Percentiles rank a stretch among this genome's conserved stretches.
Conservation (phyloP, 805 yeast species). For the Starmerella cellae region DNA sequence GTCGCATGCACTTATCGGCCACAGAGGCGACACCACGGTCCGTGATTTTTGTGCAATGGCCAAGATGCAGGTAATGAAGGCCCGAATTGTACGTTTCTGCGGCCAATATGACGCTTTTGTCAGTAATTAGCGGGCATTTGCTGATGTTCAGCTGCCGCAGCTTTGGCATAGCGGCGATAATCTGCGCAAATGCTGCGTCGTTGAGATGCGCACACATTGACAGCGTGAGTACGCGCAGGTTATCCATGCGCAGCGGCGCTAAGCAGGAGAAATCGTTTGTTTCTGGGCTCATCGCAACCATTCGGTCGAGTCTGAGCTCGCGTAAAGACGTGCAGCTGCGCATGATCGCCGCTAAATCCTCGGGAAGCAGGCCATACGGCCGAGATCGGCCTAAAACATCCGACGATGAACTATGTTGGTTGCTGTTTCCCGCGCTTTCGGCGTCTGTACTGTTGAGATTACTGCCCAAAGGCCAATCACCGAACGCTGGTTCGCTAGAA, state of each 20-base stretch:
- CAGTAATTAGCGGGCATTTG: constrained; percentile 78
- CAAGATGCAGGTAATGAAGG: constrained; percentile 80
- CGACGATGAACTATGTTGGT: too few relatives aligned
- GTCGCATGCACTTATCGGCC: constrained; percentile 64
- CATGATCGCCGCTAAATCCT: constrained; percentile 1
- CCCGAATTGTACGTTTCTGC: constrained; percentile 58
- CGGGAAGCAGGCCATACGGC: constrained; percentile 2
- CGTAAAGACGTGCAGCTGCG: constrained; percentile 7
- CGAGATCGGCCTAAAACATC: not conserved
- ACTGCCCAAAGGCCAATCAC: too few relatives aligned
- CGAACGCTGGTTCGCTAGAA: too few relatives aligned
- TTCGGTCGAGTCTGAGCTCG: constrained; percentile 8
- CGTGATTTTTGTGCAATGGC: constrained; percentile 84
- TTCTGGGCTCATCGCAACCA: constrained; percentile 47
- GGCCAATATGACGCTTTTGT: constrained; percentile 57
- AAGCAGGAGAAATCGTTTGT: constrained; percentile 53
- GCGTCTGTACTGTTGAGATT: not conserved
- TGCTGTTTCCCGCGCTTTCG: too few relatives aligned
- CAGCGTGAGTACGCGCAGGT: constrained; percentile 68
- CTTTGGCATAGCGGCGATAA: constrained; percentile 69
- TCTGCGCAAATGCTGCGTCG: constrained; percentile 59
- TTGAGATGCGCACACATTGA: constrained; percentile 73
- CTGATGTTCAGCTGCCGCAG: constrained; percentile 78
- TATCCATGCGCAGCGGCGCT: constrained; percentile 42
- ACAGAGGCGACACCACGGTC: constrained; percentile 72